A percentile compares a stretch with the other conserved stretches of the same genome.
phyloP scores from a whole-genome alignment of 163 green algal genomes.

The Chlamydomonas reinhardtii region DNA sequence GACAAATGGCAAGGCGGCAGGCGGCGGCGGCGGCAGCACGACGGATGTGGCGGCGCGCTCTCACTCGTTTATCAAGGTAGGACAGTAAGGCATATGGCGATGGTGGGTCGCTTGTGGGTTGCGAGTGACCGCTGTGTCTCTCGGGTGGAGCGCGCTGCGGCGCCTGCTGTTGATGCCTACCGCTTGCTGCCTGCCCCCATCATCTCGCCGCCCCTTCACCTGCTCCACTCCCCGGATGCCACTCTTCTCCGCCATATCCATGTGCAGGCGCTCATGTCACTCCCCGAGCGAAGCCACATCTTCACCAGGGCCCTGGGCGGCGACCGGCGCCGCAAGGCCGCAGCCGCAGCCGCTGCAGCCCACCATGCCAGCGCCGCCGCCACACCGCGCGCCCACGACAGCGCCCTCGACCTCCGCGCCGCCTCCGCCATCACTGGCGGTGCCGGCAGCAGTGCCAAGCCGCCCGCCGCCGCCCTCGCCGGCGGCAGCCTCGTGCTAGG shows the following conservation, averaged over 20 bases:
- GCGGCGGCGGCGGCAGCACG: neutral
- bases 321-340: neutral
- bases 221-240: no score
- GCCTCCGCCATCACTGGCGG: neutral
- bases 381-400: neutral
- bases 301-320: neutral
- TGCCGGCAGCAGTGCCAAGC: neutral
- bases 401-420: constrained; percentile 13
- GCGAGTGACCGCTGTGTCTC: no score
- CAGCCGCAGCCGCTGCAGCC: neutral
- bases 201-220: no score
- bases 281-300: constrained; percentile 33
- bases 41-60: neutral
- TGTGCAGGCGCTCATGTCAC: constrained; percentile 12
- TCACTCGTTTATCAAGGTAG: constrained; percentile 28
- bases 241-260: neutral
- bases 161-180: no score
- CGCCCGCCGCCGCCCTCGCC: neutral
- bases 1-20: neutral
- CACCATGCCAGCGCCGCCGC: neutral
- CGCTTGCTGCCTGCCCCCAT: no score
- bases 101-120: no score
- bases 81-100: no score
- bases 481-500: neutral
- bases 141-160: no score